Percentiles rank a stretch among this genome's conserved stretches.
Evolutionary conservation across 768 basidiomycete genomes (phyloP).

Genomic region (Albatrellus ellisii): DNA sequence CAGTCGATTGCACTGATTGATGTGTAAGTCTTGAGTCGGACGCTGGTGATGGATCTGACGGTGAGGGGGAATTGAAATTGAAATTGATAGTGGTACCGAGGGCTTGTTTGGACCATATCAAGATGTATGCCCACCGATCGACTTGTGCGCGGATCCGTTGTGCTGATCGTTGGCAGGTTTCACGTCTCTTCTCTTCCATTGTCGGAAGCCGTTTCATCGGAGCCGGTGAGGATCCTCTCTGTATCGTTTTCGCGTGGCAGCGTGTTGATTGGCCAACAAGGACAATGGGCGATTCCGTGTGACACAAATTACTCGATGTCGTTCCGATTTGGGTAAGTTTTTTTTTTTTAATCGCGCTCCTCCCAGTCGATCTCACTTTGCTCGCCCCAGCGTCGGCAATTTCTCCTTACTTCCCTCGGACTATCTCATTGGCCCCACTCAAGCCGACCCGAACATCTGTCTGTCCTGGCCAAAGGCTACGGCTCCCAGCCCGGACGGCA

Average conservation of each 20-base stretch:
- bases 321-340: slow-evolving; percentile 54
- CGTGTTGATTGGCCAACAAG: slow-evolving; percentile 22
- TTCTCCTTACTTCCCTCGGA: slow-evolving; percentile 64
- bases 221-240: slow-evolving; percentile 24
- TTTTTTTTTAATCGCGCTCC: too few relatives aligned
- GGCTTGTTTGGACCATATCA: slow-evolving; percentile 70
- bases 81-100: slow-evolving; percentile 44
- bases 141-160: not conserved
- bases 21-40: slow-evolving; percentile 33
- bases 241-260: not conserved
- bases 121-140: slow-evolving; percentile 36
- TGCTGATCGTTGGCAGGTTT: slow-evolving; percentile 33
- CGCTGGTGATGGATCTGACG: not conserved
- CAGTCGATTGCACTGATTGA: slow-evolving; percentile 59
- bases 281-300: slow-evolving; percentile 72
- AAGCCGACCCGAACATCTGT: slow-evolving; percentile 52
- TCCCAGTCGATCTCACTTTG: not conserved
- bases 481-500: slow-evolving; percentile 54
- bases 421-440: slow-evolving; percentile 60
- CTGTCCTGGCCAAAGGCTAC: slow-evolving; percentile 61
- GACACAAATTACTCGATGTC: slow-evolving; percentile 42
- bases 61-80: not conserved
- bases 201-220: slow-evolving; percentile 58
- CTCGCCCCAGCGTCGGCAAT: slow-evolving; percentile 24
- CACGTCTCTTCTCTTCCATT: slow-evolving; percentile 47